A percentile compares a stretch with the other conserved stretches of the same genome.
These are phyloP conservation scores for Yamadazyma ubonensis DNA, from an alignment of 805 yeast species.

Conservation along the genomic window DNA sequence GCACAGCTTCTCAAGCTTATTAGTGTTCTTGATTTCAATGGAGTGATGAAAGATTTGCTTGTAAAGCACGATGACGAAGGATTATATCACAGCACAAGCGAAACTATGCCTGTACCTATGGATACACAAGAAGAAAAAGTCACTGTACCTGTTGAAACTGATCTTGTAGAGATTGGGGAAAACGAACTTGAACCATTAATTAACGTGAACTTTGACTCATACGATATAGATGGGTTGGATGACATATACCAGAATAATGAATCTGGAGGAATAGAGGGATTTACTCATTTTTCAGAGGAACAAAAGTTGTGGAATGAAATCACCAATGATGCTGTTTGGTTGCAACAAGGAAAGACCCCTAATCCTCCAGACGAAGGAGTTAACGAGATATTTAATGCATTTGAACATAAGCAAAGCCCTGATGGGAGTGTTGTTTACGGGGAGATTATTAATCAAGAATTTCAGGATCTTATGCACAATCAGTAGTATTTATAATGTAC, in stretches of 20 bases:
- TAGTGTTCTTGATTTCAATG: conserved; percentile 65
- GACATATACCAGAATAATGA: conserved; percentile 37
- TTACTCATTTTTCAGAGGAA: conserved; percentile 42
- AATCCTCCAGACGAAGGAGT: conserved; percentile 1
- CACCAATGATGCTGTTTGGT: conserved; percentile 75
- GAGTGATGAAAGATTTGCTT: conserved; percentile 57
- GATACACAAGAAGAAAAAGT: background rate
- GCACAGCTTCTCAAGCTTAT: conserved; percentile 68
- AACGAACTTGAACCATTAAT: conserved; percentile 8
- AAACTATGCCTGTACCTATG: background rate
- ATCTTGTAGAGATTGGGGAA: background rate
- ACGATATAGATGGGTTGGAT: conserved; percentile 16
- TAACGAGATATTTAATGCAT: conserved; percentile 10
- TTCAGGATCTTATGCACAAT: conserved; percentile 27
- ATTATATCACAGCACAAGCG: conserved; percentile 7
- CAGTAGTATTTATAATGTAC: conserved; percentile 1
- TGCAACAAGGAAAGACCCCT: conserved; percentile 27
- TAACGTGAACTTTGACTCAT: conserved; percentile 18
- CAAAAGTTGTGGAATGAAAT: conserved; percentile 73
- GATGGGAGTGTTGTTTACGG: conserved; percentile 29
- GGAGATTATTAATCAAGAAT: conserved; percentile 39
- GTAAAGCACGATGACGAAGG: conserved; percentile 55
- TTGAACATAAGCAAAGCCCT: conserved; percentile 1
- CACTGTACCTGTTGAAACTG: background rate
- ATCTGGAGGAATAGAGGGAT: conserved; percentile 43